Conservation (phyloP, 2,329 filamentous ascomycete genomes). For the Remersonia thermophila region DNA sequence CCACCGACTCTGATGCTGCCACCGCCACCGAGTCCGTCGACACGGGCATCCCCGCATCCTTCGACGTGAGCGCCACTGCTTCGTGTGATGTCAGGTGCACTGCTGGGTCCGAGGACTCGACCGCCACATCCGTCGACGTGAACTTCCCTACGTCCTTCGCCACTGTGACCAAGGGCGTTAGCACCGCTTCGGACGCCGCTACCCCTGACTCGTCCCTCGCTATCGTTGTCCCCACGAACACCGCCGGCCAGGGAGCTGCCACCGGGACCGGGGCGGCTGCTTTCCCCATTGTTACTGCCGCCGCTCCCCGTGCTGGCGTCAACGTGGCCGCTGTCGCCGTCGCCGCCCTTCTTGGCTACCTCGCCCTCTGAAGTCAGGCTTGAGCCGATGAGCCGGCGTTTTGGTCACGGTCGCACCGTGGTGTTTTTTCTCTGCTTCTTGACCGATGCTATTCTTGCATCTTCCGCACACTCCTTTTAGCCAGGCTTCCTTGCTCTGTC, state of each 20-base stretch:
- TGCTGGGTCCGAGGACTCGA: too few species aligned
- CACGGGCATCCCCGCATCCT: too few species aligned
- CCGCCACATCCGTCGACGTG: slow-evolving; percentile 17
- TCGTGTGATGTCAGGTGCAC: too few species aligned
- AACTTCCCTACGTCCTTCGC: slow-evolving; percentile 13
- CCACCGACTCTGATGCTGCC: too few species aligned
- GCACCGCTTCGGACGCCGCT: slow-evolving; percentile 11
- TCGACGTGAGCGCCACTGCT: too few species aligned
- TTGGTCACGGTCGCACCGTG: not conserved
- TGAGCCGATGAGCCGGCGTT: not conserved
- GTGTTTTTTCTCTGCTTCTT: slow-evolving; percentile 3
- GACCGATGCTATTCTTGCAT: slow-evolving; percentile 10
- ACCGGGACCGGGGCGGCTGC: slow-evolving; percentile 10
- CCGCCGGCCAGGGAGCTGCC: slow-evolving; percentile 4
- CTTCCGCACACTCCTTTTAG: slow-evolving; percentile 12
- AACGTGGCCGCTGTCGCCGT: slow-evolving; percentile 15
- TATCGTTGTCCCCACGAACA: slow-evolving; percentile 5
- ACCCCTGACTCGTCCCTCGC: slow-evolving; percentile 8
- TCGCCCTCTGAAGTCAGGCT: slow-evolving; percentile 13
- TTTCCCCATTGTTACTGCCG: slow-evolving; percentile 17
- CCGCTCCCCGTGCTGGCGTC: slow-evolving; percentile 12
- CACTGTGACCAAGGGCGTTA: slow-evolving; percentile 13
- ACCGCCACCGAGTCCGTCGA: too few species aligned
- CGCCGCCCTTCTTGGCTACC: slow-evolving; percentile 17
- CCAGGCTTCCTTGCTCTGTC: not conserved